Evolutionary conservation across 2,329 filamentous ascomycete genomes (phyloP).

Genomic region (Alternaria arbusti): DNA sequence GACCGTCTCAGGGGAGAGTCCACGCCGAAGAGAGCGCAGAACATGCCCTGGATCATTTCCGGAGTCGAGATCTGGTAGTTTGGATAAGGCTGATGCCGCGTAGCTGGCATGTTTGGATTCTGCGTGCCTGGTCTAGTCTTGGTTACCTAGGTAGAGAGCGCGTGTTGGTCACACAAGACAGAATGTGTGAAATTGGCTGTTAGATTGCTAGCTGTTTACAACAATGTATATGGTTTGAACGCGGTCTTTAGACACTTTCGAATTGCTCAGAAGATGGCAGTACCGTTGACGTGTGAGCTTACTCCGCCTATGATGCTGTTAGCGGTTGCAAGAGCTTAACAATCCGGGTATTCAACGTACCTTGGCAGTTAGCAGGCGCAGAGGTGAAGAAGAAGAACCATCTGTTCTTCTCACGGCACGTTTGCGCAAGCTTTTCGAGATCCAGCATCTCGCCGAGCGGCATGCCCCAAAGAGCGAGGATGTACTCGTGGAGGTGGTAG

Average conservation of each 20-base stretch:
- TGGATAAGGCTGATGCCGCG: background rate
- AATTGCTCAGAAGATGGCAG: constrained; percentile 42
- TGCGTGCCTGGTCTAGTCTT: background rate
- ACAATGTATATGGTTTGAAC: background rate
- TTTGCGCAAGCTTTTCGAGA: constrained; percentile 59
- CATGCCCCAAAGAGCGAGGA: constrained; percentile 51
- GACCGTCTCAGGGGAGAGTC: background rate
- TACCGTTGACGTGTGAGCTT: constrained; percentile 53
- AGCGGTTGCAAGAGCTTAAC: background rate
- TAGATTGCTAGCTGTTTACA: background rate
- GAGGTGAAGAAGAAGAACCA: constrained; percentile 70
- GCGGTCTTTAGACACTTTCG: background rate
- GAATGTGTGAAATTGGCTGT: background rate
- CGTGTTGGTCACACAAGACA: background rate
- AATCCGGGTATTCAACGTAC: constrained; percentile 32
- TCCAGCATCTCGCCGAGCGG: constrained; percentile 51
- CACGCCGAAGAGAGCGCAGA: background rate
- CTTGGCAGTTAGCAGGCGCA: constrained; percentile 64
- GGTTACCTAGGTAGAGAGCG: background rate
- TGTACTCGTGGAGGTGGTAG: constrained; percentile 46
- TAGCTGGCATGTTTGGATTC: background rate
- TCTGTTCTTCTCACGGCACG: constrained; percentile 62
- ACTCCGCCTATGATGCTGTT: constrained; percentile 45
- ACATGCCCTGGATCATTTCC: background rate
- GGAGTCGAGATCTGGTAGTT: background rate